phyloP scores from a whole-genome alignment of 371 early-diverging fungal genomes.

The Mortierella sp. region DNA sequence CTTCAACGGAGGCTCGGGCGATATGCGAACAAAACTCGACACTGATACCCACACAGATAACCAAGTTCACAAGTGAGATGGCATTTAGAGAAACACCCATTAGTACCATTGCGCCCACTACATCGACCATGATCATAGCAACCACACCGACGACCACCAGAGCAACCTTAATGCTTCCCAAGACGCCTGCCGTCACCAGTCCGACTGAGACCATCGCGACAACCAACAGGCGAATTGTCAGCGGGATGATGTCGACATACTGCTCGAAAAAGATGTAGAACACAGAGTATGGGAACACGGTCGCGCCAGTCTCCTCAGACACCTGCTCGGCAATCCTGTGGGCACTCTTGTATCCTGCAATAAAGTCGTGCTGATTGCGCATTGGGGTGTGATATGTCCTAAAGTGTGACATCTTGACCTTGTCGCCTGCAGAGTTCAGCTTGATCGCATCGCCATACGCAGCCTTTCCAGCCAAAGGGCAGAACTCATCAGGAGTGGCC shows the following conservation, averaged over 20 bases:
- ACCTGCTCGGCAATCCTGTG: constrained; percentile 75
- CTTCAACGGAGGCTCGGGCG: constrained; percentile 74
- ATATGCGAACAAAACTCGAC: constrained; percentile 87
- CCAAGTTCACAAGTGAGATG: constrained; percentile 81
- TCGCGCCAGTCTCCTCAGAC: constrained; percentile 62
- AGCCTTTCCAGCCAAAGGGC: constrained; percentile 82
- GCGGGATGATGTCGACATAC: constrained; percentile 71
- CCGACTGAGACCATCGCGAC: constrained; percentile 74
- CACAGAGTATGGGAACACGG: constrained; percentile 80
- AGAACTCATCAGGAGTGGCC: constrained; percentile 69
- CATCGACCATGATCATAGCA: constrained; percentile 75
- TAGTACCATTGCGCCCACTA: constrained; percentile 77
- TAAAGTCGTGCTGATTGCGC: constrained; percentile 76
- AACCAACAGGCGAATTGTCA: constrained; percentile 70
- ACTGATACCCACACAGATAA: constrained; percentile 84
- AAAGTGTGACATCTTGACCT: constrained; percentile 74
- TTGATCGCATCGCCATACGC: constrained; percentile 78
- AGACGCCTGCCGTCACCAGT: constrained; percentile 68
- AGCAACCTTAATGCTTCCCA: constrained; percentile 72
- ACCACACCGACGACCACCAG: constrained; percentile 73
- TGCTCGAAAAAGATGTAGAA: constrained; percentile 88
- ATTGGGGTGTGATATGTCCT: constrained; percentile 80
- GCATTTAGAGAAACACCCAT: constrained; percentile 81
- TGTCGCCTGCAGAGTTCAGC: constrained; percentile 45
- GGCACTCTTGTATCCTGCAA: constrained; percentile 74